phyloP scores from a whole-genome alignment of 106 monocot genomes.

The Allium sativum region DNA sequence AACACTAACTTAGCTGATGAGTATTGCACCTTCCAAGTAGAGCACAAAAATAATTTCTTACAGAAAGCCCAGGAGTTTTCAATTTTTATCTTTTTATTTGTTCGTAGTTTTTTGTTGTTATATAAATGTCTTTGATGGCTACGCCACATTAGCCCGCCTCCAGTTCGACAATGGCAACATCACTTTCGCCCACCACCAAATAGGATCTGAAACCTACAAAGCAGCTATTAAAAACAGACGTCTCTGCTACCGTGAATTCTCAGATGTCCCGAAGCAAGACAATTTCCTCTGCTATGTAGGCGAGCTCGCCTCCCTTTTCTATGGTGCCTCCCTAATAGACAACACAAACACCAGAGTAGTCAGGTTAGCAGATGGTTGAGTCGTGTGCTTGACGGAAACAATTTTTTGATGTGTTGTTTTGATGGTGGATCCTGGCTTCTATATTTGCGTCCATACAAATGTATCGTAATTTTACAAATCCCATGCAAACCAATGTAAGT shows the following conservation, averaged over 20 bases:
- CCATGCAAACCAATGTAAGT: too few species aligned
- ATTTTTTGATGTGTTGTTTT: too few species aligned
- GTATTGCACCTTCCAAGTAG: too few species aligned
- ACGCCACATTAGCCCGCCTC: conserved; percentile 77
- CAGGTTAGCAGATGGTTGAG: conserved; percentile 79
- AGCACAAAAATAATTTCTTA: too few species aligned
- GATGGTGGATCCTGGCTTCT: too few species aligned
- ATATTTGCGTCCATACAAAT: too few species aligned
- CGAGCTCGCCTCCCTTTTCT: conserved; percentile 71
- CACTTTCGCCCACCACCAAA: conserved; percentile 56
- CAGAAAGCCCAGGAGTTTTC: too few species aligned
- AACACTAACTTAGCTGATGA: too few species aligned
- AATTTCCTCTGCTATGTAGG: conserved; percentile 51
- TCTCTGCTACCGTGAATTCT: conserved; percentile 90
- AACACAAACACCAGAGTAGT: conserved; percentile 94
- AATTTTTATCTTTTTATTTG: too few species aligned
- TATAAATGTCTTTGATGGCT: conserved; percentile 80
- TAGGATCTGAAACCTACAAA: conserved; percentile 86
- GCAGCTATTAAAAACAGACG: conserved; percentile 46
- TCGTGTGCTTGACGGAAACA: conserved; percentile 92
- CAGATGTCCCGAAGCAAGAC: conserved; percentile 49
- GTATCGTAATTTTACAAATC: too few species aligned
- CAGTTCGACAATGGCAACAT: conserved; percentile 52
- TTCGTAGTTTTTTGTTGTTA: too few species aligned
- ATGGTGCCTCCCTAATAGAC: conserved; percentile 84